phyloP scores from a whole-genome alignment of 2,329 filamentous ascomycete species.

The Hypoxylon sp. region DNA sequence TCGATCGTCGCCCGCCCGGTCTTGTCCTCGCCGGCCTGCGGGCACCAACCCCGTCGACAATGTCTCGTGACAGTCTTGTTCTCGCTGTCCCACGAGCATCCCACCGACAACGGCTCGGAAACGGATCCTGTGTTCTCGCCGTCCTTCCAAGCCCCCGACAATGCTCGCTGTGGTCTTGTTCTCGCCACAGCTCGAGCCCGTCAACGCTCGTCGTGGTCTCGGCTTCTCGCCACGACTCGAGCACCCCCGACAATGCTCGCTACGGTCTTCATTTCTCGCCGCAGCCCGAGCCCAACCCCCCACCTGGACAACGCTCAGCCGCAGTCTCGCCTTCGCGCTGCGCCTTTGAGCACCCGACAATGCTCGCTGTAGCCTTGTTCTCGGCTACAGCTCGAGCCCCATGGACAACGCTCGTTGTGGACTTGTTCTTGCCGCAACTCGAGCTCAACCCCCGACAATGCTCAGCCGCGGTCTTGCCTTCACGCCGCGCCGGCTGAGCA shows the following conservation, averaged over 20 bases:
- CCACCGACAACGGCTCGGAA: background rate
- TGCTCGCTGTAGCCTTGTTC: slow-evolving; percentile 22
- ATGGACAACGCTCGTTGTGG: slow-evolving; percentile 25
- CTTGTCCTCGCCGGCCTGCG: slow-evolving; percentile 6
- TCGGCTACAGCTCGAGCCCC: background rate
- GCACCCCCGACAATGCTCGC: slow-evolving; percentile 16
- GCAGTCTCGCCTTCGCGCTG: slow-evolving; percentile 10
- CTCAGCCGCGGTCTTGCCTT: slow-evolving; percentile 29
- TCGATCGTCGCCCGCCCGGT: background rate
- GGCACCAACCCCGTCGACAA: slow-evolving; percentile 6
- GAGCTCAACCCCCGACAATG: slow-evolving; percentile 27
- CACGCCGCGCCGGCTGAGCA: slow-evolving; percentile 35
- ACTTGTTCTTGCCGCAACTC: slow-evolving; percentile 29
- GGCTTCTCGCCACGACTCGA: slow-evolving; percentile 35
- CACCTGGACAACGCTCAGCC: slow-evolving; percentile 3
- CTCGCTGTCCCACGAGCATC: slow-evolving; percentile 7
- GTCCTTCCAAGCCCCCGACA: slow-evolving; percentile 5
- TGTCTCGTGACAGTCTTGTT: slow-evolving; percentile 9
- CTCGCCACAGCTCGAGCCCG: slow-evolving; percentile 29
- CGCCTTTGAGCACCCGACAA: slow-evolving; percentile 31
- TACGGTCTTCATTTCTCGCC: slow-evolving; percentile 12
- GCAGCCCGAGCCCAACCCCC: slow-evolving; percentile 25
- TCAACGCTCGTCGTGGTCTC: slow-evolving; percentile 28
- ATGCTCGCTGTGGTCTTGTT: slow-evolving; percentile 27
- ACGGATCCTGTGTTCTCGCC: background rate